Evolutionary conservation across 345 rosid genomes (phyloP).

Genomic region (Moricandia moricandioides): DNA sequence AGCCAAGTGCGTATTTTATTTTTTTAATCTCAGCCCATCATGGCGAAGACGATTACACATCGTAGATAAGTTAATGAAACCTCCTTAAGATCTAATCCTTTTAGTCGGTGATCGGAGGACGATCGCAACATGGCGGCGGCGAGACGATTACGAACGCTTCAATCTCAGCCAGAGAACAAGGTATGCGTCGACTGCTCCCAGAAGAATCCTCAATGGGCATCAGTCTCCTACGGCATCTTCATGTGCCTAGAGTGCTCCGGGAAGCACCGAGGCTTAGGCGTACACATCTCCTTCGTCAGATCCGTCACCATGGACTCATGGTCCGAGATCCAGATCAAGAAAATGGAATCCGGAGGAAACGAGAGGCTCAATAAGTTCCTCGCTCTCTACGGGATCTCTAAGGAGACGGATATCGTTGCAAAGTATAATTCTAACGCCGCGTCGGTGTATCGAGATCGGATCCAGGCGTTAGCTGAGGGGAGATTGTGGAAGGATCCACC

Average conservation of each 20-base stretch:
- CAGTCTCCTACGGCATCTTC: constrained; percentile 54
- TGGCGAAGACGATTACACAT: too few species aligned
- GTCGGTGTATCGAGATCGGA: constrained; percentile 16
- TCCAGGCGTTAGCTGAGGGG: constrained; percentile 62
- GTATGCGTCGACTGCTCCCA: constrained; percentile 92
- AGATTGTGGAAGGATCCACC: constrained; percentile 83
- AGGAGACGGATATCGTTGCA: constrained; percentile 70
- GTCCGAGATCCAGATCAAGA: constrained; percentile 42
- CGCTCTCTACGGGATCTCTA: constrained; percentile 61
- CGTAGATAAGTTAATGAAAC: too few species aligned
- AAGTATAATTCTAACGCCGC: constrained; percentile 94
- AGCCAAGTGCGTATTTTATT: too few species aligned
- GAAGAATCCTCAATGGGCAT: constrained; percentile 99
- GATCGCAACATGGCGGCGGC: constrained; percentile 65
- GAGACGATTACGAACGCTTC: constrained; percentile 75
- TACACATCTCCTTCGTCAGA: too few species aligned
- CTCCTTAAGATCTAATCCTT: too few species aligned
- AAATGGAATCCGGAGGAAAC: constrained; percentile 95
- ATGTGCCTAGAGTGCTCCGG: too few species aligned
- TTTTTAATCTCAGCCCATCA: too few species aligned
- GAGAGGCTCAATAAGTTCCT: constrained; percentile 71
- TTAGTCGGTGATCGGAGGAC: not conserved
- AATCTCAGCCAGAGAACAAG: constrained; percentile 78
- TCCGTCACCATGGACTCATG: too few species aligned
- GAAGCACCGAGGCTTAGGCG: too few species aligned